phyloP scores from a whole-genome alignment of 495 filamentous ascomycete species.

The Hypoxylon crocopeplum region DNA sequence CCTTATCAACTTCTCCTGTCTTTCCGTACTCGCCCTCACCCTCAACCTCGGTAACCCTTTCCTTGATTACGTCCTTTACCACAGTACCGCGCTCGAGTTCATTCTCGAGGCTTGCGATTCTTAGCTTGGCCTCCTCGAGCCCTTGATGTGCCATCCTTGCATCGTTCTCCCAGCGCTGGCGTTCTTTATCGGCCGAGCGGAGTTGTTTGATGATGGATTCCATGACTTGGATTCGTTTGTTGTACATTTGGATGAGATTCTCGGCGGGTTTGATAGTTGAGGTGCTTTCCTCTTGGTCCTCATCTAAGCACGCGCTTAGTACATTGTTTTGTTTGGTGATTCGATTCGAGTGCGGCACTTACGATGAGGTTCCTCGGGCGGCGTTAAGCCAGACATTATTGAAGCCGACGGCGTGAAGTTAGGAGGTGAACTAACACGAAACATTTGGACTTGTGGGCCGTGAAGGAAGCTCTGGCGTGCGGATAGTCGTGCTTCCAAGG shows the following conservation, averaged over 20 bases:
- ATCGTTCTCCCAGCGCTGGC: neutral
- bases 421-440: conserved; percentile 11
- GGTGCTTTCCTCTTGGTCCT: neutral
- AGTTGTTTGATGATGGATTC: conserved; percentile 15
- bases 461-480: neutral
- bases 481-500: conserved; percentile 15
- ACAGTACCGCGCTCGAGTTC: neutral
- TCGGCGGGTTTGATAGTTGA: neutral
- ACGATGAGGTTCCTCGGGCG: neutral
- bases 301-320: neutral
- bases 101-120: conserved; percentile 6
- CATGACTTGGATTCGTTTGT: conserved; percentile 14
- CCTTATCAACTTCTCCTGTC: neutral
- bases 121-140: conserved; percentile 1
- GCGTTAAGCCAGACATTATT: neutral
- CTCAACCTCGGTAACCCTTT: neutral
- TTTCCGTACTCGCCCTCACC: neutral
- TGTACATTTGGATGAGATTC: conserved; percentile 5
- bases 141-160: neutral
- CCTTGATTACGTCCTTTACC: too few species aligned
- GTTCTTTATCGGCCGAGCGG: neutral
- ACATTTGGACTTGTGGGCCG: conserved; percentile 23
- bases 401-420: neutral
- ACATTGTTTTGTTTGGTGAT: too few species aligned
- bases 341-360: neutral